Evolutionary conservation across 2,329 filamentous ascomycete species (phyloP), one percentile per base, ranked within the genome.

Genomic region (Fusarium camptoceras): DNA sequence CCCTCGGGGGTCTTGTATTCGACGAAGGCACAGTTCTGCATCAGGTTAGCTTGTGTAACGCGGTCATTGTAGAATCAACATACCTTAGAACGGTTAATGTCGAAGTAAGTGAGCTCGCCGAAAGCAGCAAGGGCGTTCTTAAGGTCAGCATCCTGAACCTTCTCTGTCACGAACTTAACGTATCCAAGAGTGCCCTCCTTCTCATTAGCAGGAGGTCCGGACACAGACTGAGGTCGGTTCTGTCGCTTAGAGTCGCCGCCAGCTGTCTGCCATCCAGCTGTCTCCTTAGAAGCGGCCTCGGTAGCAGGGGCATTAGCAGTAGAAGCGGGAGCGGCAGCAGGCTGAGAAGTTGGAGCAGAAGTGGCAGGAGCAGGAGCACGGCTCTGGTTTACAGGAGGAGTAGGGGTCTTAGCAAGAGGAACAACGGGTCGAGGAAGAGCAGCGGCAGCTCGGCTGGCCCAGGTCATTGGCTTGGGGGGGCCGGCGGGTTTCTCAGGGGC

Each of bases 141-240:
- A 64, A 99, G 85, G 48, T 93, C 88, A 42, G 89, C 88, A 16
- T 90, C 87, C 78, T 93, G 88, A 55, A 99, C 91, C 82, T 94
- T 94, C 34, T 97, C 94, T 51, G 91, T 95, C 51, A 98, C 95
- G 75, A 95, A 97, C 86, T 97, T 97, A 81, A 99, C 94, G 81
- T 98, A 98, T 22, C 92, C 96, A 73, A 94, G 88, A 56, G 91
- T 91, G 67, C 89, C 89, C 68, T 95, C 91, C 76, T 93, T 92
- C 76, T 94, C 92, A 48, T 83, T 78, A n/a, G 83, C 81, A 24
- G 85, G 80, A 27, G 85, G 80, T 53, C 84, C 84, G 59, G 89
- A 85, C 73, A 89, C 85, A 57, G 90, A 88, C 80, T 92, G 91
- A 54, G 88, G 88, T 69, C 93, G 89, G 76, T 90, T 91, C 79